Evolutionary conservation across 1,139 yeast genomes (phyloP).

Genomic region (Blastobotrys persicus): DNA sequence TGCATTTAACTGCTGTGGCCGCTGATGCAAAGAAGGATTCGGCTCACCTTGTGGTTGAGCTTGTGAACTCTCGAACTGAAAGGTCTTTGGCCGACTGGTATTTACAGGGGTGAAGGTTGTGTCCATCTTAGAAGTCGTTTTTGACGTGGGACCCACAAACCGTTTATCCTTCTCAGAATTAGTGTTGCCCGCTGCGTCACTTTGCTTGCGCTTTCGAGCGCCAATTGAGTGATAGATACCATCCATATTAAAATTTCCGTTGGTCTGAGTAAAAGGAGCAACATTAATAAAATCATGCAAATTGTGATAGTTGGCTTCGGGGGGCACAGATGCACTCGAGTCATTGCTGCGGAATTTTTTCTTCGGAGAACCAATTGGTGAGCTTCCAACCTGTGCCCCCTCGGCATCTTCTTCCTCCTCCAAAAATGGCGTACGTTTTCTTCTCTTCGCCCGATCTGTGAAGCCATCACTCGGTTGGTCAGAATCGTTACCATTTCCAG

Average conservation of each 20-base stretch:
- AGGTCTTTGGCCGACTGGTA: constrained; percentile 13
- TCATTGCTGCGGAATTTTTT: constrained; percentile 7
- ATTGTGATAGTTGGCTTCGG: constrained; percentile 2
- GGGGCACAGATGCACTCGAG: background rate
- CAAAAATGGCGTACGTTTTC: constrained; percentile 12
- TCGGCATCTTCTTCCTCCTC: constrained; percentile 7
- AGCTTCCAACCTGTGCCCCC: background rate
- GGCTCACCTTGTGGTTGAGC: background rate
- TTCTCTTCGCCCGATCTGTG: background rate
- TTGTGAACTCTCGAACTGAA: background rate
- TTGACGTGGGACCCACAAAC: constrained; percentile 5
- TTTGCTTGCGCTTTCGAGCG: constrained; percentile 9
- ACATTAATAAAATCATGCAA: constrained; percentile 27
- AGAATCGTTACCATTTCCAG: background rate
- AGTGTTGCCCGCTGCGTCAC: background rate
- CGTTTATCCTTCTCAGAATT: too few relatives aligned
- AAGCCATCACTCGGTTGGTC: background rate
- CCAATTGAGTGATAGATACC: constrained; percentile 26
- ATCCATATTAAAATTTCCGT: constrained; percentile 42
- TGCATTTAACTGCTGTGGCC: background rate
- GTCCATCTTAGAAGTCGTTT: constrained; percentile 10
- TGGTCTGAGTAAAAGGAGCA: constrained; percentile 44
- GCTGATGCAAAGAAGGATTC: background rate
- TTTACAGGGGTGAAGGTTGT: constrained; percentile 18
- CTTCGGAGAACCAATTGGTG: constrained; percentile 4